Evolutionary conservation across 2,329 filamentous ascomycete genomes (phyloP), one percentile per base, ranked within the genome.

Genomic region (Ascosphaera apis): DNA sequence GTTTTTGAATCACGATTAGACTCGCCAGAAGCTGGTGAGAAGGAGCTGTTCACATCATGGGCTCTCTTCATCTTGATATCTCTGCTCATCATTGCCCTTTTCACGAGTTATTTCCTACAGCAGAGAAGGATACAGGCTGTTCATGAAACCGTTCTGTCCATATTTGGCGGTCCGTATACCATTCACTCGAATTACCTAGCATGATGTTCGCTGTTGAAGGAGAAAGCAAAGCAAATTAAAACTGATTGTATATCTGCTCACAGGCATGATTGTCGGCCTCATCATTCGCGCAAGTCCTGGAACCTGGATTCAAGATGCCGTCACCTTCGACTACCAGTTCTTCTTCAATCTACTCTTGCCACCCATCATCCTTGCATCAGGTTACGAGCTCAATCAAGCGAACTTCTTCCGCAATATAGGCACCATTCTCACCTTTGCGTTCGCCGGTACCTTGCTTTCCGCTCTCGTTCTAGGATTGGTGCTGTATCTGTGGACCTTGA

Each of bases 381-480:
- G 88, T 37, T 98, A 95, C 59, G 88, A 98, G 57, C 59, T 98
- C 41, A 88, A 98, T 55, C 88, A 98, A 54, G 84, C 81, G 47
- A 98, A 98, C 61, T 98, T 98, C 67, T 98, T 98, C 59, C 77
- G 86, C 44, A 92, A 98, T 50, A 92, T 95, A 41, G 86, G 88
- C 42, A 91, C 82, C 4, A 98, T 98, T 48, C 63, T 98, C 45
- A 95, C 88, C 3, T 98, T 98, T 55, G 88, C 88, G 18, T 95
- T 98, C 52, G 84, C 80, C 35, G 88, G 88, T 21, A 98, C 88
- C 0, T 93, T 98, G 51, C 78, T 98, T 43, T 98, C 88, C 28
- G 88, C 88, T 40, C 67, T 95, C n/a, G 83, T 93, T 32, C 76
- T 98, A 36, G 88, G 83, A 16, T 54, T 84, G 32, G 77, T 98